These are phyloP conservation scores for Talaromyces sp. DNA, from an alignment of 2,329 filamentous ascomycete species.

Conservation along the genomic window DNA sequence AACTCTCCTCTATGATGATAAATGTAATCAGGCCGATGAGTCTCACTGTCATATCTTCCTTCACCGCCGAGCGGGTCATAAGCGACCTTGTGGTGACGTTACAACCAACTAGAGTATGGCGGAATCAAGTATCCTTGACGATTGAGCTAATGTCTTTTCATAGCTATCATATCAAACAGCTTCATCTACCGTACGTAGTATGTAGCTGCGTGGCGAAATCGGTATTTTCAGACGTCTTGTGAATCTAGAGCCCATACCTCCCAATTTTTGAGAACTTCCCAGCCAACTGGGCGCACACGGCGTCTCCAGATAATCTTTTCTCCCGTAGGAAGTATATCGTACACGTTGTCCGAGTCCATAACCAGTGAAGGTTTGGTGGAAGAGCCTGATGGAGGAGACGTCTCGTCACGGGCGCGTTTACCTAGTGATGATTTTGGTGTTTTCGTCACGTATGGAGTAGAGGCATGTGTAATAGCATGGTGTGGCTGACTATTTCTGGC, in stretches of 20 bases:
- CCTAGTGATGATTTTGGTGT: slow-evolving; percentile 25
- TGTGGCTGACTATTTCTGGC: neutral
- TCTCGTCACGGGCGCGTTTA: slow-evolving; percentile 25
- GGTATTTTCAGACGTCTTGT: slow-evolving; percentile 31
- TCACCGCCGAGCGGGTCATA: neutral
- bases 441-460: neutral
- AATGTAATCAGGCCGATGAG: neutral
- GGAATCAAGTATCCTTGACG: neutral
- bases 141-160: neutral
- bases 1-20: neutral
- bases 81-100: neutral
- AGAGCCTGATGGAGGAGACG: slow-evolving; percentile 13
- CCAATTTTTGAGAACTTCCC: slow-evolving; percentile 42
- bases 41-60: neutral
- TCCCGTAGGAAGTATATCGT: slow-evolving; percentile 21
- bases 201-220: neutral
- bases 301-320: slow-evolving; percentile 30
- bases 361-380: neutral
- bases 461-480: neutral
- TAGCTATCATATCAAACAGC: neutral
- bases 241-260: slow-evolving; percentile 45
- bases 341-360: slow-evolving; percentile 17
- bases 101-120: neutral
- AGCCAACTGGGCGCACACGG: slow-evolving; percentile 35
- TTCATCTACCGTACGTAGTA: neutral